Base-by-base conservation (phyloP, 352 stramenopile species). In the Salisapilia sapeloensis region DNA sequence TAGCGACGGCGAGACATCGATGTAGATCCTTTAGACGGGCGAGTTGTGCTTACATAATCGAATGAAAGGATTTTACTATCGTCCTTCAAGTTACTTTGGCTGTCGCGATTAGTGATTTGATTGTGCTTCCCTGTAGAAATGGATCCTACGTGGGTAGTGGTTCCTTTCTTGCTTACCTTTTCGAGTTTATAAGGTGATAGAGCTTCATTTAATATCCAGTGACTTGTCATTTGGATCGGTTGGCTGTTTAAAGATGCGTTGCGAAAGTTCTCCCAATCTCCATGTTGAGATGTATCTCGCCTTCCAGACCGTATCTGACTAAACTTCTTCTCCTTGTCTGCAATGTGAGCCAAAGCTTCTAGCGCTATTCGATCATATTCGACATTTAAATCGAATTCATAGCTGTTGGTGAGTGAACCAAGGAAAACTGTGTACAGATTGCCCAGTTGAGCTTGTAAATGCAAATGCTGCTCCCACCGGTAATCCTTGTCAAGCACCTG, bases 181-280 rank as follows among this genome's bases (percentile, higher is more conserved):
- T 24, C 15, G 46, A 25, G 2, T 16, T 22, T 4, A 33, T 56
- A 28, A 4, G 55, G 50, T 0, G 32, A 47, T 5, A 85, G 53
- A 4, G 79, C 36, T 24, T 56, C 64, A 23, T 78, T 75, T 5
- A 93, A 58, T 30, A 87, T 74, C 29, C 58, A 93, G 4, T 51
- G 53, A 26, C 51, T 81, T 1, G 61, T 82, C 6, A 92, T 49
- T 13, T 72, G 24, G 17, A 81, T 53, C 0, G 49, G 36, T 9
- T 70, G 39, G 12, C 63, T 58, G 32, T 89, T 74, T 29, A 89
- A 35, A 0, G 48, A 72, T 6, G 79, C 78, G 47, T 83, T 74
- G 8, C 80, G 63, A 34, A 92, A 94, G 41, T 93, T 94, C 39
- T 91, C 64, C 71, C 75, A 93, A 38, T 92, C 79, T 6, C 75